Percentiles rank a stretch among this genome's conserved stretches.
Evolutionary conservation across 768 basidiomycete genomes (phyloP).

Genomic region (Basidioascus undulatus): DNA sequence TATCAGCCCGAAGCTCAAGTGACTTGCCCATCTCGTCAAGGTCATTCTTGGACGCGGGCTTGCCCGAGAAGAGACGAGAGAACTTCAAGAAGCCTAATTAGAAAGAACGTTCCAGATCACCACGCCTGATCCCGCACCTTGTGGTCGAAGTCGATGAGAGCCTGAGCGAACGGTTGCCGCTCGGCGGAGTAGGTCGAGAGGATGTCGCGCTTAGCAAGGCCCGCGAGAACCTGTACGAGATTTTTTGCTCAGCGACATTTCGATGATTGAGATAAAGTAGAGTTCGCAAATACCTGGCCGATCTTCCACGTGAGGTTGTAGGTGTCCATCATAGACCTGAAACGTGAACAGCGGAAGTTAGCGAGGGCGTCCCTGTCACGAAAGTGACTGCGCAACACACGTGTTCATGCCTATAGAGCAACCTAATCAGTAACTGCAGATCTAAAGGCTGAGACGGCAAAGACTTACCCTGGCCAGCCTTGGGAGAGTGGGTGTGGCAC

Average conservation of each 20-base stretch:
- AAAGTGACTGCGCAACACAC: constrained; percentile 1
- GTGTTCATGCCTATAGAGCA: too few species aligned
- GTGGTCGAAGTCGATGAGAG: constrained; percentile 46
- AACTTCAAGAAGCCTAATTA: too few species aligned
- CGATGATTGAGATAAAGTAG: too few species aligned
- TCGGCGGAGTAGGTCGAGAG: constrained; percentile 25
- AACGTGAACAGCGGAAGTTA: neutral
- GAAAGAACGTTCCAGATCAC: too few species aligned
- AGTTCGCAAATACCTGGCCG: too few species aligned
- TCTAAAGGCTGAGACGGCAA: neutral
- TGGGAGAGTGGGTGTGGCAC: constrained; percentile 16
- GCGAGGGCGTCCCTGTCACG: neutral
- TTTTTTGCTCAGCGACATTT: too few species aligned
- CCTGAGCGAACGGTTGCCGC: constrained; percentile 31
- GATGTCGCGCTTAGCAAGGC: constrained; percentile 10
- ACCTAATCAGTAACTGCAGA: constrained; percentile 4
- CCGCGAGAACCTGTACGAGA: constrained; percentile 11
- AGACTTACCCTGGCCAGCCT: constrained; percentile 27
- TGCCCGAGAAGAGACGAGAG: constrained; percentile 40
- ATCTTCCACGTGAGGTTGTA: constrained; percentile 12
- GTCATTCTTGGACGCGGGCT: constrained; percentile 27
- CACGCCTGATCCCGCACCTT: too few species aligned
- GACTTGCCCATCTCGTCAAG: constrained; percentile 1
- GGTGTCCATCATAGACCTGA: constrained; percentile 10
- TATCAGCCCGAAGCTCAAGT: too few species aligned